These are phyloP conservation scores for Colletotrichum filicis DNA, from an alignment of 2,329 filamentous ascomycete genomes.

Conservation along the genomic window DNA sequence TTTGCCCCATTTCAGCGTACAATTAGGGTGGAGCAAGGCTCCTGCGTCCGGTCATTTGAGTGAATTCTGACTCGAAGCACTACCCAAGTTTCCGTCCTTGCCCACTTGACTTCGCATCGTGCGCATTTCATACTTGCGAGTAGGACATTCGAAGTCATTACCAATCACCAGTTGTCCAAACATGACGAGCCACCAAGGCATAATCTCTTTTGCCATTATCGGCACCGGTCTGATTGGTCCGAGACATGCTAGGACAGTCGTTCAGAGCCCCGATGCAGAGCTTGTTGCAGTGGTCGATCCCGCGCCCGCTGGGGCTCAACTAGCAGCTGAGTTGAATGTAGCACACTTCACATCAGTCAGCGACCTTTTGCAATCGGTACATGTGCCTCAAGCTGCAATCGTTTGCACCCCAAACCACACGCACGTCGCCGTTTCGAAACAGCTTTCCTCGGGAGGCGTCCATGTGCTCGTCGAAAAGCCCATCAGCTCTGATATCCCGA, in stretches of 20 bases:
- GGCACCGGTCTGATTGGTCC: conserved; percentile 45
- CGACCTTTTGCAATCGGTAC: conserved; percentile 51
- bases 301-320: conserved; percentile 34
- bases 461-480: conserved; percentile 70
- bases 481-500: conserved; percentile 53
- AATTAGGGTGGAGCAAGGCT: neutral
- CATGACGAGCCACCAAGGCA: neutral
- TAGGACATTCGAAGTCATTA: neutral
- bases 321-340: conserved; percentile 39
- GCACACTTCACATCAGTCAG: conserved; percentile 47
- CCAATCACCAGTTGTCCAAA: neutral
- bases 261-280: conserved; percentile 35
- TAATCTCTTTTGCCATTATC: conserved; percentile 42
- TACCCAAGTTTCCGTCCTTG: neutral
- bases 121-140: neutral
- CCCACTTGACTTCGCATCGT: neutral
- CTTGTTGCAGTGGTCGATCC: conserved; percentile 46
- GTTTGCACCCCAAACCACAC: conserved; percentile 70
- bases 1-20: neutral
- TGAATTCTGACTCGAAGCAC: neutral
- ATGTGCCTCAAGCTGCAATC: conserved; percentile 62
- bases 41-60: neutral
- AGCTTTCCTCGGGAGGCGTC: conserved; percentile 58
- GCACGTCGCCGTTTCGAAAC: conserved; percentile 61
- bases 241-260: conserved; percentile 44